phyloP scores from a whole-genome alignment of 2,329 filamentous ascomycete species.

The Zasmidium citrigriseum region DNA sequence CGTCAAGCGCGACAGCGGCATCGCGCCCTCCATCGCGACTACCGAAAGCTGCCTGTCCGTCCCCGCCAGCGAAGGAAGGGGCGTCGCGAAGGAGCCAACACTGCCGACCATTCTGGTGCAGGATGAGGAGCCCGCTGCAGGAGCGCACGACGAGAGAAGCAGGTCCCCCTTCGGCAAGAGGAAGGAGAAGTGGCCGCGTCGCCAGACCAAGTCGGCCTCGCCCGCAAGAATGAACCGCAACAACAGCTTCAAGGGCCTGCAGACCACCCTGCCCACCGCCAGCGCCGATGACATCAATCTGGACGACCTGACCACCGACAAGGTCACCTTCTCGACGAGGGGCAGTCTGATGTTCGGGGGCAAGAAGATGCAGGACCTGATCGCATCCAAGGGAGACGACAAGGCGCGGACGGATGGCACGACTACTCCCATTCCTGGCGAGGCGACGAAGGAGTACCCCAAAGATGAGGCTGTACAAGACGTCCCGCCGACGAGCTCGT shows the following conservation, averaged over 20 bases:
- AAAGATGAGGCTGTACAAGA: not conserved
- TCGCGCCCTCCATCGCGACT: slow-evolving; percentile 31
- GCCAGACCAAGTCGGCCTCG: not conserved
- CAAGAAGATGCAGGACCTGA: slow-evolving; percentile 45
- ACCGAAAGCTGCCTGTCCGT: slow-evolving; percentile 18
- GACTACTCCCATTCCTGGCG: slow-evolving; percentile 6
- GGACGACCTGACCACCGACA: slow-evolving; percentile 51
- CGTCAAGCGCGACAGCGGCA: slow-evolving; percentile 38
- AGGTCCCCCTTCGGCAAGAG: slow-evolving; percentile 13
- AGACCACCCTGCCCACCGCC: slow-evolving; percentile 43
- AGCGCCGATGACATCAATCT: slow-evolving; percentile 53
- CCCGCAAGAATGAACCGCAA: slow-evolving; percentile 5
- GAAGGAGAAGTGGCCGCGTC: not conserved
- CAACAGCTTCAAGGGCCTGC: not conserved
- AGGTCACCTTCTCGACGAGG: slow-evolving; percentile 60
- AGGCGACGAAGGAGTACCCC: not conserved
- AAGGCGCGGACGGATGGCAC: slow-evolving; percentile 1
- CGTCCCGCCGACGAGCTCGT: not conserved
- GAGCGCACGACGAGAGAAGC: slow-evolving; percentile 16
- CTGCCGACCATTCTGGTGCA: slow-evolving; percentile 49
- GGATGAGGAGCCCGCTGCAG: slow-evolving; percentile 34
- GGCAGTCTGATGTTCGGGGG: slow-evolving; percentile 61
- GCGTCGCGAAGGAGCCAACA: slow-evolving; percentile 39
- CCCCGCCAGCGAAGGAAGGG: slow-evolving; percentile 5
- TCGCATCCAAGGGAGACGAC: slow-evolving; percentile 27